Evolutionary conservation across 192 early-diverging fungal species (phyloP), one percentile per base, ranked within the genome.

Genomic region (Entophlyctis helioformis): DNA sequence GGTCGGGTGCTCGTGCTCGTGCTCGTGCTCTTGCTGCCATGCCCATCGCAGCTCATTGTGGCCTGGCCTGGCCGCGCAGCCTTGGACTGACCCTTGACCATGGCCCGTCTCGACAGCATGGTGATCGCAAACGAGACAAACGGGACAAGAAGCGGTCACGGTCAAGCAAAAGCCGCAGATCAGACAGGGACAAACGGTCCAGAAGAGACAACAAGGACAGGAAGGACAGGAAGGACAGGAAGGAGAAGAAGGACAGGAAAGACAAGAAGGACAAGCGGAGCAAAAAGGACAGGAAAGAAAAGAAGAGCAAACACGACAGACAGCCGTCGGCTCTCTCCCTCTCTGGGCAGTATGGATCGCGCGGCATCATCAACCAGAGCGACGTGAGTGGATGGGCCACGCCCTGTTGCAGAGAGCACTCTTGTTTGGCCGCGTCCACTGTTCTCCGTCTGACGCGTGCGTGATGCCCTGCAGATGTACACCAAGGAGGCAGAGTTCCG

Each of bases 401-500:
- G 11, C 21, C 24, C 8, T 2, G 13, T 44, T 24, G 12, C 49
- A 13, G 25, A 54, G 11, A 0, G 6, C 21, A 2, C 27, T 21
- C 1, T 26, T 28, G 9, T 16, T 57, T 46, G 24, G 25, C 12
- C 42, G n/a, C 42, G n/a, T 13, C 28, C n/a, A n/a, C n/a, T n/a
- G n/a, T n/a, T n/a, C n/a, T n/a, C n/a, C 24, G 39, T 21, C 5
- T 22, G 39, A 4, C 11, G 39, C 10, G 39, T 22, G 5, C 24
- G 5, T 40, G 39, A 21, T 22, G 11, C 12, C 39, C 24, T n/a
- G 18, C 18, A 59, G 46, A 62, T 62, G 43, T 66, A 62, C 36
- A 44, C 34, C 19, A 66, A 60, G 39, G 67, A 71, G 34, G 58
- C 56, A 4, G 68, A 71, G 46, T 71, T 71, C 36, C 48, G 68